phyloP scores from a whole-genome alignment of 345 rosid genomes.

The Gossypium herbaceum region DNA sequence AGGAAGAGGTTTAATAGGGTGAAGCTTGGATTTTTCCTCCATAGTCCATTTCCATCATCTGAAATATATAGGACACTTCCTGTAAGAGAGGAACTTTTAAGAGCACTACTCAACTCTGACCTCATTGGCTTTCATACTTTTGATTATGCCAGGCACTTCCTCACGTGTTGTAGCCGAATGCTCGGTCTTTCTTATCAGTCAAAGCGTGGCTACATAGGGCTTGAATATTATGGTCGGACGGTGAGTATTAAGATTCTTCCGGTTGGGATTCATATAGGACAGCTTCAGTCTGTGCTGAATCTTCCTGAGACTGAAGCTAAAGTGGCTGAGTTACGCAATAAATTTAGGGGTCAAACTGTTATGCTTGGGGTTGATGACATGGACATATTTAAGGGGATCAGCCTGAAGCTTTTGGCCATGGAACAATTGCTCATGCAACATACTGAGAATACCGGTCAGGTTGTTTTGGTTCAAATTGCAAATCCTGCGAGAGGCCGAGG shows the following conservation, averaged over 20 bases:
- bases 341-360: constrained; percentile 9
- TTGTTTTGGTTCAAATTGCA: constrained; percentile 90
- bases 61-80: constrained; percentile 10
- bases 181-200: constrained; percentile 75
- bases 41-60: neutral
- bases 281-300: constrained; percentile 4
- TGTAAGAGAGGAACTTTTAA: constrained; percentile 23
- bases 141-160: constrained; percentile 93
- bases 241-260: constrained; percentile 83
- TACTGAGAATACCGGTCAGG: constrained; percentile 58
- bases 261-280: constrained; percentile 66
- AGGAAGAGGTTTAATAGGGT: constrained; percentile 9
- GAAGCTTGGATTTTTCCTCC: constrained; percentile 5
- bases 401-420: constrained; percentile 68
- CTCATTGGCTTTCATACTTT: constrained; percentile 92
- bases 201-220: constrained; percentile 49
- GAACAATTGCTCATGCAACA: constrained; percentile 81
- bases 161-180: constrained; percentile 93
- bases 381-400: constrained; percentile 5
- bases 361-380: constrained; percentile 8
- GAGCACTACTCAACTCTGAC: constrained; percentile 52
- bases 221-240: neutral
- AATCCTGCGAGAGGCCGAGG: constrained; percentile 97
- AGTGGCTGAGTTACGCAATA: neutral
- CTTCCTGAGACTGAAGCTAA: constrained; percentile 5